These are phyloP conservation scores for Fusarium cyanostomum DNA, from an alignment of 2,329 filamentous ascomycete genomes.

Conservation along the genomic window DNA sequence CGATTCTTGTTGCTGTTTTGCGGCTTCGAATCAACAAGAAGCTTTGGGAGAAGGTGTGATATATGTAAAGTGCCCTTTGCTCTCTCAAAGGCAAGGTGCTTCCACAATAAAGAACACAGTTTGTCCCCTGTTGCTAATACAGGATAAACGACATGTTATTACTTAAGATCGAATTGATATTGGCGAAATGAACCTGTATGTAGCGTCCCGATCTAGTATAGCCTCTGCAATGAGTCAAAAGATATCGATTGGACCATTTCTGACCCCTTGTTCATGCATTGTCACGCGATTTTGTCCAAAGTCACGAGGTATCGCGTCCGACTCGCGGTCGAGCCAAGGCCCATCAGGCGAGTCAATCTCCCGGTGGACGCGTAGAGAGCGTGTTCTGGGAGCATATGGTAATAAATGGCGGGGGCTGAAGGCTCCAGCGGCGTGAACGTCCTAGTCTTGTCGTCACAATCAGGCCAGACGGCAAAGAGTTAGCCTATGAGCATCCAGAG, in stretches of 20 bases:
- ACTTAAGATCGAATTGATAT: too few species aligned
- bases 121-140: too few species aligned
- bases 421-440: neutral
- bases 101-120: too few species aligned
- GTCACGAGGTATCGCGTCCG: slow-evolving; percentile 38
- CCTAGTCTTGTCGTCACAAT: slow-evolving; percentile 8
- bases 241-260: slow-evolving; percentile 2
- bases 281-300: slow-evolving; percentile 23
- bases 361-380: slow-evolving; percentile 11
- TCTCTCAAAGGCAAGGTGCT: too few species aligned
- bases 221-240: neutral
- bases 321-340: slow-evolving; percentile 17
- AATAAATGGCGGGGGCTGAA: neutral
- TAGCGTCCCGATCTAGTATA: neutral
- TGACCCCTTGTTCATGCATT: slow-evolving; percentile 6
- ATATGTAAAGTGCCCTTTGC: too few species aligned
- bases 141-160: too few species aligned
- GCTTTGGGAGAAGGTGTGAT: slow-evolving; percentile 1
- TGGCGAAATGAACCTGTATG: too few species aligned
- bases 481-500: neutral
- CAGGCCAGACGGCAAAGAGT: slow-evolving; percentile 1
- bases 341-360: slow-evolving; percentile 1
- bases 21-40: slow-evolving; percentile 24
- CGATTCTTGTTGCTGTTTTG: slow-evolving; percentile 7
- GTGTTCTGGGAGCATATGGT: slow-evolving; percentile 21